These are phyloP conservation scores for Galerina sulciceps DNA, from an alignment of 768 basidiomycete species.

Conservation along the genomic window DNA sequence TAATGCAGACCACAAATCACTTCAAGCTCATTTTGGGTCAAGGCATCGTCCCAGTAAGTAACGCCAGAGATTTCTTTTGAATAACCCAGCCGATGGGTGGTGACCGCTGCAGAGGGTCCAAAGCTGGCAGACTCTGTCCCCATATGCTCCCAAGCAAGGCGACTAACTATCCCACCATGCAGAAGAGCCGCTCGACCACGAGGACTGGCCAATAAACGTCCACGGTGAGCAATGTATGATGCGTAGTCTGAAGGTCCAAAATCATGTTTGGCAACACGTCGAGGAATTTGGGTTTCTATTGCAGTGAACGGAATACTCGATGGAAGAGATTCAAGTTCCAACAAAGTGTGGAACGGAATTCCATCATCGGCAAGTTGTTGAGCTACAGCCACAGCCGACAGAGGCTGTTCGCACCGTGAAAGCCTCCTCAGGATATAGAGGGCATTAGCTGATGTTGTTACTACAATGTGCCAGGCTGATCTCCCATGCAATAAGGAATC, in stretches of 20 bases:
- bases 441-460: neutral
- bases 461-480: neutral
- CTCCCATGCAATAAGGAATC: neutral
- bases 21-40: slow-evolving; percentile 22
- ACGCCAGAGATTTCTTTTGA: neutral
- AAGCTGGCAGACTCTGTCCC: no score
- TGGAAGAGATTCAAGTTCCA: neutral
- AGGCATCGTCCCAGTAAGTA: slow-evolving; percentile 23
- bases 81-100: neutral
- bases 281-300: neutral
- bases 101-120: no score
- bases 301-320: neutral
- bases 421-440: no score
- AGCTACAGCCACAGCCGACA: no score
- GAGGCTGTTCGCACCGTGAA: no score
- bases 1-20: slow-evolving; percentile 26
- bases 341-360: slow-evolving; percentile 1
- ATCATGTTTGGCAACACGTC: neutral
- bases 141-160: no score
- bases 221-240: no score
- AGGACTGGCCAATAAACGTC: no score
- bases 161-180: no score
- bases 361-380: no score
- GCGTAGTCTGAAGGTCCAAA: no score
- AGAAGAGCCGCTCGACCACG: no score